Percentiles rank a stretch among this genome's conserved stretches.
phyloP scores from a whole-genome alignment of 495 filamentous ascomycete species.

The Penicillium dipodomyicola region DNA sequence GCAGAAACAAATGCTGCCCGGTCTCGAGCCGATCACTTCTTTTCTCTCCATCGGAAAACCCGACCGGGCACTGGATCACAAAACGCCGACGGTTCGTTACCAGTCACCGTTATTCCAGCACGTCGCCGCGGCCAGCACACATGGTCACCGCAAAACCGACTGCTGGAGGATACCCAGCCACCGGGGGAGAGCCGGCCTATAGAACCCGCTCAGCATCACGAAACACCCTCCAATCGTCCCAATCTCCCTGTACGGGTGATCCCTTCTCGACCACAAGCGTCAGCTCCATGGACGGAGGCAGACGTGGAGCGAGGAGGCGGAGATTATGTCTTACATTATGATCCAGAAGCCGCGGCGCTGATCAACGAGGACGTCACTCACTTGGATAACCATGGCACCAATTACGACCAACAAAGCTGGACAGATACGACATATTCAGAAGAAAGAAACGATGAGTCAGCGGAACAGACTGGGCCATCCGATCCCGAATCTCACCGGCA shows the following conservation, averaged over 20 bases:
- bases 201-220: conserved; percentile 1
- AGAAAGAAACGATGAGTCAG: conserved; percentile 10
- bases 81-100: conserved; percentile 39
- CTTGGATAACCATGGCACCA: not conserved
- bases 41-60: conserved; percentile 30
- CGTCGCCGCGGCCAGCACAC: conserved; percentile 52
- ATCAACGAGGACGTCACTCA: conserved; percentile 31
- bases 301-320: conserved; percentile 31
- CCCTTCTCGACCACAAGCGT: conserved; percentile 36
- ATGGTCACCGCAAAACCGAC: conserved; percentile 39
- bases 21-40: conserved; percentile 29
- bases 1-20: conserved; percentile 13
- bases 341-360: conserved; percentile 46
- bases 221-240: conserved; percentile 3
- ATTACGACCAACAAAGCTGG: conserved; percentile 23
- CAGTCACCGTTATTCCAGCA: conserved; percentile 68
- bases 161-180: conserved; percentile 15
- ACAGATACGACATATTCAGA: conserved; percentile 22
- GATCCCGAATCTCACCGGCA: not conserved
- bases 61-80: conserved; percentile 28
- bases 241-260: conserved; percentile 41
- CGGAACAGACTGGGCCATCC: not conserved
- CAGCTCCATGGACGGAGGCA: conserved; percentile 41
- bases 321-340: conserved; percentile 41
- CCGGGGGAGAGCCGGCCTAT: conserved; percentile 2